Conservation (phyloP, 192 early-diverging fungal species). For the Diversispora eburnea region DNA sequence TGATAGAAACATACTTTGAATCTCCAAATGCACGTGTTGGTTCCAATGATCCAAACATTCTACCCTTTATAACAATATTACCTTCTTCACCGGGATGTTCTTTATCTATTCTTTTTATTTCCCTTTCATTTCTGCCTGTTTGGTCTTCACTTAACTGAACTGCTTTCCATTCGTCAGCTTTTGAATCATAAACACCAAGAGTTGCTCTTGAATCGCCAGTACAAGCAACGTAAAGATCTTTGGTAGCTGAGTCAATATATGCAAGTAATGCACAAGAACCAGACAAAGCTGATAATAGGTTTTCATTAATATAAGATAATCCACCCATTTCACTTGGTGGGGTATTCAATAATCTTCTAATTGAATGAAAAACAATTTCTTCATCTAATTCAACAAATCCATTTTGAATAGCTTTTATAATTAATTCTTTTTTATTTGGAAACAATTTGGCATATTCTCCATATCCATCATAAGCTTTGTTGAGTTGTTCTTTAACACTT, state of each 20-base stretch:
- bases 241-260: constrained; percentile 45
- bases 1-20: constrained; percentile 36
- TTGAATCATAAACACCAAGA: constrained; percentile 35
- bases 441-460: constrained; percentile 32
- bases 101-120: constrained; percentile 50
- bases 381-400: constrained; percentile 49
- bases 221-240: constrained; percentile 51
- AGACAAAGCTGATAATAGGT: constrained; percentile 39
- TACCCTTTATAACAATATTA: constrained; percentile 50
- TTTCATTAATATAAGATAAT: constrained; percentile 20
- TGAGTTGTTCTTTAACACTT: constrained; percentile 43
- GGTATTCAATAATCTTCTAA: constrained; percentile 35
- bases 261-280: constrained; percentile 57
- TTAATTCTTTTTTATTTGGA: constrained; percentile 4
- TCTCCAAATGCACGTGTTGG: constrained; percentile 66
- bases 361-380: constrained; percentile 47
- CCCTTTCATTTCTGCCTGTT: constrained; percentile 50
- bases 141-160: constrained; percentile 62
- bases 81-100: constrained; percentile 74
- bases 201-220: constrained; percentile 55
- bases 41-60: constrained; percentile 61
- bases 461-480: constrained; percentile 25
- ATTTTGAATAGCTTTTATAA: constrained; percentile 39
- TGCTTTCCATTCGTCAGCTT: constrained; percentile 44
- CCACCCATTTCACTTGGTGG: constrained; percentile 33